phyloP scores from a whole-genome alignment of 1,139 yeast genomes.

The Lodderomyces jiufengensis region DNA sequence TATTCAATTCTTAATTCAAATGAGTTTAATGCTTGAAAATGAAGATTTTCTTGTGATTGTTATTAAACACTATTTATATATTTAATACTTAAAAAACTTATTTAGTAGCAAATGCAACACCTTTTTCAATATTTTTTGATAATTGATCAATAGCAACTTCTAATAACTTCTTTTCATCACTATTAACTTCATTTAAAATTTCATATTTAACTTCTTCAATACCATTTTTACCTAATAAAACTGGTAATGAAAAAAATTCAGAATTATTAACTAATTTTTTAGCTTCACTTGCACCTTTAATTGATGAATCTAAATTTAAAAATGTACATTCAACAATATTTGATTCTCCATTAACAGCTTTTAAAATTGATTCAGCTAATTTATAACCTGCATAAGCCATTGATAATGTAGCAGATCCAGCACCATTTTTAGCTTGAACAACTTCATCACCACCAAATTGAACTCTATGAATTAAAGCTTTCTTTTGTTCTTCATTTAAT shows the following conservation, averaged over 20 bases:
- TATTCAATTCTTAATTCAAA: constrained; percentile 7
- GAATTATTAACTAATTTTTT: constrained; percentile 70
- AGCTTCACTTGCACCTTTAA: constrained; percentile 72
- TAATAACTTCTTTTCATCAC: constrained; percentile 71
- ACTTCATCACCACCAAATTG: constrained; percentile 99
- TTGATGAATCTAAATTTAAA: constrained; percentile 44
- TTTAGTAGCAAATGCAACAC: constrained; percentile 49
- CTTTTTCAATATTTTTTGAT: constrained; percentile 64
- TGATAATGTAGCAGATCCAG: constrained; percentile 97
- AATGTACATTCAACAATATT: constrained; percentile 76
- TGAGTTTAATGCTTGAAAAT: not conserved
- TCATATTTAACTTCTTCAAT: constrained; percentile 59
- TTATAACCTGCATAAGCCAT: constrained; percentile 99
- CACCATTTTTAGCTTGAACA: constrained; percentile 97
- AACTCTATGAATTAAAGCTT: constrained; percentile 83
- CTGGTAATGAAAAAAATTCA: constrained; percentile 91
- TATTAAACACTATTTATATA: not conserved
- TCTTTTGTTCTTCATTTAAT: constrained; percentile 52
- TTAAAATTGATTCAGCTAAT: constrained; percentile 84
- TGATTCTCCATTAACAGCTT: constrained; percentile 68
- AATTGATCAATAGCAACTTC: constrained; percentile 82
- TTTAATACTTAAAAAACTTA: constrained; percentile 9
- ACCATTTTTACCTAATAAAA: constrained; percentile 86
- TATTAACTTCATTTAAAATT: constrained; percentile 50
- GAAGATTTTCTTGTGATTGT: too few species aligned